phyloP scores from a whole-genome alignment of 2,329 filamentous ascomycete species.

The Pleoardoris graminearum region DNA sequence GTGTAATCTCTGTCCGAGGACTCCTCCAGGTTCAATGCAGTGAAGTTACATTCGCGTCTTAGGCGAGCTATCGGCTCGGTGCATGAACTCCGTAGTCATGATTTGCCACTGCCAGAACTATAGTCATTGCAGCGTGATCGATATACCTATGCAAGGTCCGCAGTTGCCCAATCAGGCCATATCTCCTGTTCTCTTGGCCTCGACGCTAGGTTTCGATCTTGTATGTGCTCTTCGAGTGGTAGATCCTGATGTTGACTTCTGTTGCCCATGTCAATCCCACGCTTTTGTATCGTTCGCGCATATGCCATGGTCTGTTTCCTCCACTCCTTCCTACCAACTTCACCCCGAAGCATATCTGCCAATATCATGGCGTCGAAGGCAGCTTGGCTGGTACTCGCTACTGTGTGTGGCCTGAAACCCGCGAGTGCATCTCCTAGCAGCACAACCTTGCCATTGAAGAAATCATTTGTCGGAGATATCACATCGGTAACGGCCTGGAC shows the following conservation, averaged over 20 bases:
- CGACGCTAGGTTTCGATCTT: constrained; percentile 28
- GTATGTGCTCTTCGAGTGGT: constrained; percentile 28
- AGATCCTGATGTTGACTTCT: constrained; percentile 46
- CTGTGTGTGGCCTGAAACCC: constrained; percentile 53
- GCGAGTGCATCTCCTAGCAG: constrained; percentile 54
- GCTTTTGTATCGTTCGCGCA: constrained; percentile 43
- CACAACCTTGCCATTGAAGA: constrained; percentile 48
- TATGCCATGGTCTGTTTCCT: constrained; percentile 42
- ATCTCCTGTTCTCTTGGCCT: constrained; percentile 29
- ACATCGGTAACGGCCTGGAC: constrained; percentile 53
- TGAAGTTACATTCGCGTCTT: too few species aligned
- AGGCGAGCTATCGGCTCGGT: too few species aligned
- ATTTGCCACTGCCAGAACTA: too few species aligned
- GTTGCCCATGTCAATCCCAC: constrained; percentile 47
- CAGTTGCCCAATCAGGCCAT: constrained; percentile 29
- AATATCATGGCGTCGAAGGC: constrained; percentile 50
- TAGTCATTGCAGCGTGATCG: too few species aligned
- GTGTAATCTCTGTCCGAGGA: too few species aligned
- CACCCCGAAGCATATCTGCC: constrained; percentile 46
- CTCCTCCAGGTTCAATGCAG: too few species aligned
- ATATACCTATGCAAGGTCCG: constrained; percentile 13
- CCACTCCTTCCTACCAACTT: constrained; percentile 43
- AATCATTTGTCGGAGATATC: constrained; percentile 43
- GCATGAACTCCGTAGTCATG: too few species aligned
- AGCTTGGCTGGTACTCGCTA: constrained; percentile 53